Conservation (phyloP, 192 early-diverging fungal genomes). For the Neocallimastix lanati region DNA sequence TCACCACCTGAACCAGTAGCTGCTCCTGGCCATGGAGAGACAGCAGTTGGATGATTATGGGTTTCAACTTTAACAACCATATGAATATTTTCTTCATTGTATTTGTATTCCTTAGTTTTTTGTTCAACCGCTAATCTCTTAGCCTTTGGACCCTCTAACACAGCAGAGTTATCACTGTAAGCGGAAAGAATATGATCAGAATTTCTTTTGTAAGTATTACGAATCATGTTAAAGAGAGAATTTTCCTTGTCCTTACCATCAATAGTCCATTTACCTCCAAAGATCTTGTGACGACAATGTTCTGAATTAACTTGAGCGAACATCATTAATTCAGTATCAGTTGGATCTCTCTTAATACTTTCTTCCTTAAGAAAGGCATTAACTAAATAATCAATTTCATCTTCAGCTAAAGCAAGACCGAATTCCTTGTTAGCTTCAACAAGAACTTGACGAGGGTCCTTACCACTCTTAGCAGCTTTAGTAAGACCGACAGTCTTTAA, state of each 20-base stretch:
- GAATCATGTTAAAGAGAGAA: slow-evolving; percentile 93
- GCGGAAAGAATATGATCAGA: slow-evolving; percentile 79
- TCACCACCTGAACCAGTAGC: slow-evolving; percentile 97
- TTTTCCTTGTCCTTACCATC: slow-evolving; percentile 58
- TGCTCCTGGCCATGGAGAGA: slow-evolving; percentile 97
- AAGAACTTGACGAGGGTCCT: slow-evolving; percentile 39
- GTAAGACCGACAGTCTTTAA: slow-evolving; percentile 41
- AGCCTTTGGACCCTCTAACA: slow-evolving; percentile 58
- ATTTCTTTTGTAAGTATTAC: slow-evolving; percentile 69
- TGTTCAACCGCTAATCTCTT: slow-evolving; percentile 30
- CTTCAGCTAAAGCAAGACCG: slow-evolving; percentile 85
- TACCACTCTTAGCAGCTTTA: slow-evolving; percentile 18
- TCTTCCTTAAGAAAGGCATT: slow-evolving; percentile 51
- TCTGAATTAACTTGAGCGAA: slow-evolving; percentile 99
- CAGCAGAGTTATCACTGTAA: slow-evolving; percentile 97
- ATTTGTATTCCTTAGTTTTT: slow-evolving; percentile 30
- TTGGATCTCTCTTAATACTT: slow-evolving; percentile 55
- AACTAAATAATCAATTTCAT: slow-evolving; percentile 92
- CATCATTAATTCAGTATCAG: slow-evolving; percentile 99
- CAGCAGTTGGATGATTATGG: slow-evolving; percentile 98
- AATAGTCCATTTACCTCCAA: slow-evolving; percentile 93
- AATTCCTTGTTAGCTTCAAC: slow-evolving; percentile 65
- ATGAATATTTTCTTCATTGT: slow-evolving; percentile 56
- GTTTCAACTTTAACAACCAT: slow-evolving; percentile 96
- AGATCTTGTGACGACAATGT: slow-evolving; percentile 99